These are phyloP conservation scores for Lasiosphaeris hirsuta DNA, from an alignment of 495 filamentous ascomycete species.

Conservation along the genomic window DNA sequence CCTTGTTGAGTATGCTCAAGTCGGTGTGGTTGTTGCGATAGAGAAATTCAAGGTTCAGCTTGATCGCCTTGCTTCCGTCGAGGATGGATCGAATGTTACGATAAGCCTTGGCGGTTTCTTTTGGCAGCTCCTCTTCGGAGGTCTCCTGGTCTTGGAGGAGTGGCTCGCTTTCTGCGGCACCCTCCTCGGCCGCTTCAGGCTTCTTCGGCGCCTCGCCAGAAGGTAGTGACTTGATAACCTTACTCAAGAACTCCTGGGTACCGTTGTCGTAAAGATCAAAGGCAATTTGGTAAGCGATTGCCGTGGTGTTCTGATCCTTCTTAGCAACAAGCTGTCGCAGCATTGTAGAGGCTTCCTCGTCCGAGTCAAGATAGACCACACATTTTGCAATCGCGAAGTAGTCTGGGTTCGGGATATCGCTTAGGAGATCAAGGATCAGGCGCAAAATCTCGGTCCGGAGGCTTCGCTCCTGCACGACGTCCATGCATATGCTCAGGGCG, in stretches of 20 bases:
- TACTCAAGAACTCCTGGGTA: slow-evolving; percentile 92
- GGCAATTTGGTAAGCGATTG: slow-evolving; percentile 93
- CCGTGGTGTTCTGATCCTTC: slow-evolving; percentile 69
- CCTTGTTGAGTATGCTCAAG: slow-evolving; percentile 85
- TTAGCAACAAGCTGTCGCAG: slow-evolving; percentile 76
- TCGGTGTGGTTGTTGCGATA: slow-evolving; percentile 88
- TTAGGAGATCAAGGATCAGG: slow-evolving; percentile 82
- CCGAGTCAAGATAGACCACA: slow-evolving; percentile 91
- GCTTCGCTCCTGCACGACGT: slow-evolving; percentile 88
- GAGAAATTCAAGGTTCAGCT: slow-evolving; percentile 92
- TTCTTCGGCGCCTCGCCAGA: slow-evolving; percentile 54
- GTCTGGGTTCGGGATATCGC: slow-evolving; percentile 84
- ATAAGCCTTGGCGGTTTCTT: slow-evolving; percentile 59
- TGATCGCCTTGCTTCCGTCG: slow-evolving; percentile 85
- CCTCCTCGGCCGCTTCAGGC: slow-evolving; percentile 47
- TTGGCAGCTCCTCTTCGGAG: slow-evolving; percentile 38
- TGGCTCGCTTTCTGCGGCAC: slow-evolving; percentile 44
- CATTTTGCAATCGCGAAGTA: slow-evolving; percentile 99
- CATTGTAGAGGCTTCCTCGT: slow-evolving; percentile 85
- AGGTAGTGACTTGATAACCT: slow-evolving; percentile 78
- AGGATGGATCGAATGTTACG: slow-evolving; percentile 82
- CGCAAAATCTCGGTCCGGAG: slow-evolving; percentile 77
- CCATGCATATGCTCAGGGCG: slow-evolving; percentile 93
- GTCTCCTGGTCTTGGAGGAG: slow-evolving; percentile 38
- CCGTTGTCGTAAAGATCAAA: slow-evolving; percentile 98